Base-by-base conservation (phyloP, 169 alveolate genomes). In the Plasmodium vinckei region DNA sequence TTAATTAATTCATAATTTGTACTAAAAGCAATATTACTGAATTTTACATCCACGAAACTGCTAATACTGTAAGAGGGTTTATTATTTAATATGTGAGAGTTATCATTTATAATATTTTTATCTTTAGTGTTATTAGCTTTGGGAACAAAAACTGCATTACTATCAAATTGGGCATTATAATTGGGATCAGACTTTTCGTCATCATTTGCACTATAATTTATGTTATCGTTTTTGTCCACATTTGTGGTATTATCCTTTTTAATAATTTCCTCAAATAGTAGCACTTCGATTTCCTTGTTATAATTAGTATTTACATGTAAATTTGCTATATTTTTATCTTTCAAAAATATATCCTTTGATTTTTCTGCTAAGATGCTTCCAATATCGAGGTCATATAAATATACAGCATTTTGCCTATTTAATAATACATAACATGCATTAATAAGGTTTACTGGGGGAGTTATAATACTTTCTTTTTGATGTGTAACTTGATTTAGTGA, bases 1-100 rank as follows among this genome's bases (percentile, higher is more conserved):
- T 86, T 86, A 69, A 86, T 71, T 44, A 86, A 53, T 33, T 13
- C 51, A 59, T 86, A 86, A 86, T 86, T 86, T 15, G 87, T 86
- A 53, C 87, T 69, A 86, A 86, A 86, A 25, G 70, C 73, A 69
- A 86, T 21, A 53, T 86, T 69, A 57, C 47, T 86, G 42, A 86
- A 47, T 86, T 86, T 86, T n/a, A 86, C 87, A 15, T 86, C 91
- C 25, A 71, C 77, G 9, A 86, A 53, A 39, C 21, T 56, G 56
- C 60, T 46, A 23, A 79, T 65, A 17, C 67, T 65, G 25, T 63
- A 44, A 21, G 27, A 12, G 21, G 13, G 9, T 5, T 59, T 60
- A 51, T 61, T 21, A 19, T 60, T 73, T 17, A n/a, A 13, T 15
- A 47, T 57, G 13, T 39, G 9, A 19, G 42, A 0, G 10, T 60